Evolutionary conservation across 805 yeast genomes (phyloP), one percentile per base, ranked within the genome.

Genomic region (Starmerella bombi): DNA sequence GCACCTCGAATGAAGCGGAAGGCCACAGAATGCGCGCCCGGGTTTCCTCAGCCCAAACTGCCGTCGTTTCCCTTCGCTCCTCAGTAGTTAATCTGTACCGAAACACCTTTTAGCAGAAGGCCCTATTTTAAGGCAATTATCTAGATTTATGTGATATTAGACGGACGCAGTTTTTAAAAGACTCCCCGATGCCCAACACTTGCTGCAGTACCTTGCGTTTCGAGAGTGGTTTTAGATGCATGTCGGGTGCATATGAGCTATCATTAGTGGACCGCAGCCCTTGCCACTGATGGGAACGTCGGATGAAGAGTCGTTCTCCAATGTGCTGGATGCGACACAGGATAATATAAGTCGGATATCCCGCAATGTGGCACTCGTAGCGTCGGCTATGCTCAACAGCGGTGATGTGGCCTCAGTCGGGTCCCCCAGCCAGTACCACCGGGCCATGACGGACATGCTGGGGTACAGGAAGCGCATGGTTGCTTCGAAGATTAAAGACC

Each of bases 321-420:
- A 60, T 27, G 62, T 64, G 16, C 56, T 61, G 18, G 54, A 64
- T 9, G 58, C 59, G n/a, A 61, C 66, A 4, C 62, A 59, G 44
- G 50, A 56, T 31, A 64, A 64, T 43, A 45, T 64, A 34, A 41
- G 56, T 21, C 54, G 62, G 36, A 46, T 64, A 21, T 59, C 67
- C 18, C 55, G 55, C 40, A 59, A 62, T 3, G 63, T 63, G 22
- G 58, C 60, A 4, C 51, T 63, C 18, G 61, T 68, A 5, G 65
- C 68, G 8, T 39, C 44, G 1, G 38, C 59, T 12, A 48, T 61
- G 9, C 43, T 64, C 31, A 31, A 32, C 16, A 20, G 27, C 27
- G 48, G 45, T 31, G 38, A 37, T 32, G 34, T 20, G 17, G 32
- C 37, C n/a, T 22, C 38, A 15, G 17, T 44, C 16, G 33, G 34